These are phyloP conservation scores for Ascocoryne sarcoides DNA, from an alignment of 2,329 filamentous ascomycete species.

Conservation along the genomic window DNA sequence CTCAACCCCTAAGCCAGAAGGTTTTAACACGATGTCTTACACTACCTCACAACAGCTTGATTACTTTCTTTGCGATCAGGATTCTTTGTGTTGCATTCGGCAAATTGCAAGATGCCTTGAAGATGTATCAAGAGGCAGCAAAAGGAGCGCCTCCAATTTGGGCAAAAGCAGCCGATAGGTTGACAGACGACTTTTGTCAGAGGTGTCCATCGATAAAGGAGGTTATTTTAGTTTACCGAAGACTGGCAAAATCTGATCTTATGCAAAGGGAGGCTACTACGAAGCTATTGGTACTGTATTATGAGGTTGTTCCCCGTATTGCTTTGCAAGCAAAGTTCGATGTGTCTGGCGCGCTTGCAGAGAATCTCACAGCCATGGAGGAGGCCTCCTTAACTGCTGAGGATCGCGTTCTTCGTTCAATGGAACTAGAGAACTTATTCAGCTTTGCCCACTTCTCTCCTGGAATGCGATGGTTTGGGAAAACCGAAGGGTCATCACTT, in stretches of 20 bases:
- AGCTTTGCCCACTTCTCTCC: constrained; percentile 72
- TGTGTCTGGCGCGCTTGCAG: constrained; percentile 66
- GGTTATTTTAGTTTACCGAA: constrained; percentile 64
- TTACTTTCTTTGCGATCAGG: constrained; percentile 76
- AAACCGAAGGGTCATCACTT: constrained; percentile 50
- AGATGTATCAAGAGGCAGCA: constrained; percentile 34
- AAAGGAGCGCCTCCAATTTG: constrained; percentile 43
- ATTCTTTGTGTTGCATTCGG: constrained; percentile 70
- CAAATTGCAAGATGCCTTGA: constrained; percentile 52
- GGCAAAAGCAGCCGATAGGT: constrained; percentile 57
- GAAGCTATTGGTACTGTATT: constrained; percentile 74
- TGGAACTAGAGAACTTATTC: constrained; percentile 75
- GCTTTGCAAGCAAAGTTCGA: constrained; percentile 83
- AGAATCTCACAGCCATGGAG: constrained; percentile 55
- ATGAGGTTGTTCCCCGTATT: constrained; percentile 69
- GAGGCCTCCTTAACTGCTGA: constrained; percentile 34
- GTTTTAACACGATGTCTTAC: constrained; percentile 71
- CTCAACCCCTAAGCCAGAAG: constrained; percentile 72
- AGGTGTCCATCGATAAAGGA: constrained; percentile 77
- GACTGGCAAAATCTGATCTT: constrained; percentile 56
- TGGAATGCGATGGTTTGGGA: constrained; percentile 85
- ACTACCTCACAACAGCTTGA: constrained; percentile 66
- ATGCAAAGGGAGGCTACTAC: constrained; percentile 73
- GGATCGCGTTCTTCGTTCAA: constrained; percentile 48
- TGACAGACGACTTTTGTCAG: constrained; percentile 67